Evolutionary conservation across 2,329 filamentous ascomycete genomes (phyloP).

Genomic region (Orbilia blumenaviensis): DNA sequence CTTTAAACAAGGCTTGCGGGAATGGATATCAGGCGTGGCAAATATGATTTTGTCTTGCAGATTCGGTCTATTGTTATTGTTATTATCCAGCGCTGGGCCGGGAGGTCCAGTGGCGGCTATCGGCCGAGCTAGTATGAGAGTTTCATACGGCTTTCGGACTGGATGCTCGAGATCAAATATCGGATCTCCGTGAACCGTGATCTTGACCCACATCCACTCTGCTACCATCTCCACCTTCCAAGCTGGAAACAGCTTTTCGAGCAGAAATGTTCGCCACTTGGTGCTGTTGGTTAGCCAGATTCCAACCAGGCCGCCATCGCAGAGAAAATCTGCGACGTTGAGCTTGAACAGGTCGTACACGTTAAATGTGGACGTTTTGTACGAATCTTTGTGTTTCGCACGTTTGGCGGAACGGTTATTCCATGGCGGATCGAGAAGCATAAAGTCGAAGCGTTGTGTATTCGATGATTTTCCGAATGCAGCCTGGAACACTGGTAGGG

Average conservation of each 20-base stretch:
- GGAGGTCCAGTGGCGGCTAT: background rate
- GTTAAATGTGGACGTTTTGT: constrained; percentile 62
- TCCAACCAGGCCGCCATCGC: constrained; percentile 69
- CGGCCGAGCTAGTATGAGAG: constrained; percentile 68
- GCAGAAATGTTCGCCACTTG: constrained; percentile 66
- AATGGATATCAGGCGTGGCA: constrained; percentile 78
- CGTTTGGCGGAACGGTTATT: constrained; percentile 77
- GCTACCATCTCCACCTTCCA: constrained; percentile 74
- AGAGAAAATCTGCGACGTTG: constrained; percentile 68
- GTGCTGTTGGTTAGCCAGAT: constrained; percentile 82
- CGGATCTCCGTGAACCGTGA: constrained; percentile 72
- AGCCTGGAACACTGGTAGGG: constrained; percentile 33
- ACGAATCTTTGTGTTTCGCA: constrained; percentile 65
- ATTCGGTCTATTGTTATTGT: constrained; percentile 55
- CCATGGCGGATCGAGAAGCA: constrained; percentile 82
- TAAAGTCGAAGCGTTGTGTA: constrained; percentile 68
- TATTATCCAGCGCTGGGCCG: constrained; percentile 53
- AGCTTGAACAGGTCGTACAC: constrained; percentile 67
- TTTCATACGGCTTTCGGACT: constrained; percentile 81
- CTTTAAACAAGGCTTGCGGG: constrained; percentile 78
- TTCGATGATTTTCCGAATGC: constrained; percentile 19
- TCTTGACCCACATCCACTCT: constrained; percentile 83
- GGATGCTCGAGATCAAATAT: constrained; percentile 69
- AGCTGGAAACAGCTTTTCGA: constrained; percentile 71
- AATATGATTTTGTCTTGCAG: constrained; percentile 70